Base-by-base conservation (phyloP, 495 filamentous ascomycete genomes). In the Penicillium crystallinum region DNA sequence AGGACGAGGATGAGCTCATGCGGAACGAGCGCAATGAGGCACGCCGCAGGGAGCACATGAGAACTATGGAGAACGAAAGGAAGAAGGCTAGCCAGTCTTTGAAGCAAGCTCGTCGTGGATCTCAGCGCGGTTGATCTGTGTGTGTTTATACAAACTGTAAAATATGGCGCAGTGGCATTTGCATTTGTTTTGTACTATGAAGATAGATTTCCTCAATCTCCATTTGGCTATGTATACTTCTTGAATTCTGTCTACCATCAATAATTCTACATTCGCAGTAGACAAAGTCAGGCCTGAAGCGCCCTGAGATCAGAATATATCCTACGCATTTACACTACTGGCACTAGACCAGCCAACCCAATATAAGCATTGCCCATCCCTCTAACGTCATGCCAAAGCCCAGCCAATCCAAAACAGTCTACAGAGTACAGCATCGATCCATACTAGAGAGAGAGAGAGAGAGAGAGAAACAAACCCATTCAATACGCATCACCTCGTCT, bases 401-500 rank as follows among this genome's bases (percentile, higher is more conserved):
- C 17, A n/a, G n/a, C 17, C 19, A 47, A 36, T 1, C 17, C 11
- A 37, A 41, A 8, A 5, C 6, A 12, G n/a, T 29, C 21, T 11
- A 41, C 12, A 31, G n/a, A n/a, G n/a, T n/a, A n/a, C n/a, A n/a
- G n/a, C n/a, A n/a, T n/a, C n/a, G n/a, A n/a, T n/a, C n/a, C n/a
- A 30, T 29, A 35, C 21, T 6, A 31, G 18, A 19, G 17, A 48
- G 3, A 21, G 12, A n/a, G 7, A 4, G 17, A 12, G n/a, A n/a
- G 14, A 30, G 23, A 49, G 17, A 11, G 33, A 22, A 45, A 21
- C 15, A 18, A 25, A 25, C 4, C 37, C n/a, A n/a, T n/a, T n/a
- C n/a, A n/a, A 45, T 27, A 3, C 7, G 23, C 5, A 82, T 81
- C 46, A 64, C 25, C 53, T 30, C 17, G 54, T 63, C 36, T 61